Evolutionary conservation across 768 basidiomycete genomes (phyloP), one percentile per base, ranked within the genome.

Genomic region (Coprinopsis marcescibilis): DNA sequence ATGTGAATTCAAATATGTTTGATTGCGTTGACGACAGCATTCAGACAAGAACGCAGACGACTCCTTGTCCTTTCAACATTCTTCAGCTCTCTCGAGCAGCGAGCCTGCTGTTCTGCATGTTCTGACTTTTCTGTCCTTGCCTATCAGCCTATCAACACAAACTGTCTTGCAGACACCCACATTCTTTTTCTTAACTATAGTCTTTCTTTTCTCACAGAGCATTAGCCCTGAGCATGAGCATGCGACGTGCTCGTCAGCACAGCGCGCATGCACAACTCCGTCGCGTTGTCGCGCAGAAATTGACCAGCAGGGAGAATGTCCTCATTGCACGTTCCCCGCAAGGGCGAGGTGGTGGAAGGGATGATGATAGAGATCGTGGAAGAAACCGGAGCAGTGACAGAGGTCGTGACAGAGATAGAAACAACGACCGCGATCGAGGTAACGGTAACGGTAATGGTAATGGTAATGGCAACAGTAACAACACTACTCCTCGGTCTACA

Each of bases 391-490:
- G 12, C n/a, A 4, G 42, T 4, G 19, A 27, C 30, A 27, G 42
- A 7, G 26, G 42, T 12, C 6, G 39, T 17, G 43, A 38, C 27
- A 30, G 11, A 35, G 42, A 23, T 5, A 40, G 34, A 33, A 39
- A 43, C 3, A 32, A 43, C 21, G 30, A 43, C 19, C 35, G 46
- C n/a, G n/a, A 32, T 32, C 10, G 30, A 32, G 19, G 55, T 33
- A 36, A 19, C 8, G 41, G 34, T 44, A 46, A 41, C 25, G 50
- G 20, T 5, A 48, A 35, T 26, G 40, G 51, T n/a, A n/a, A n/a
- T 17, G 45, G 34, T 17, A 42, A 33, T 11, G 41, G 34, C 29
- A 44, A 19, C 10, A 52, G 8, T 8, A 32, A 32, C n/a, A 8
- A 32, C 10, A 32, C 10, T n/a, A 32, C n/a, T n/a, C n/a, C 30